These are phyloP conservation scores for Fraxinus paxiana DNA, from an alignment of 305 asterid genomes.

Conservation along the genomic window DNA sequence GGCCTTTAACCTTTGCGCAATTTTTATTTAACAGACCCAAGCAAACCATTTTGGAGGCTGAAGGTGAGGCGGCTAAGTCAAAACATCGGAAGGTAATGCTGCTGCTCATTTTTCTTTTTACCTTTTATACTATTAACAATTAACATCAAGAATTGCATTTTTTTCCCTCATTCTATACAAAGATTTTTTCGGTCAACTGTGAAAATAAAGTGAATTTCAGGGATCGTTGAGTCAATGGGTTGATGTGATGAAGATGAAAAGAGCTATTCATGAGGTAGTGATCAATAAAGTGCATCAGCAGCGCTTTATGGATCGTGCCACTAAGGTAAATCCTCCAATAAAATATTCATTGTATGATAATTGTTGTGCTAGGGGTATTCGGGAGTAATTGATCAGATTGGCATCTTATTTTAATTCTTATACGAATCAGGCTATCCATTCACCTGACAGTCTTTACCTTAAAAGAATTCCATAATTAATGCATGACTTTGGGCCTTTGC, in stretches of 20 bases:
- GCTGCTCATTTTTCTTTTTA: constrained; percentile 16
- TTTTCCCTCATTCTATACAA: background rate
- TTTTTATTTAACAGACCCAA: constrained; percentile 50
- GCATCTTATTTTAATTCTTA: background rate
- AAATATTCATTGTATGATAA: constrained; percentile 15
- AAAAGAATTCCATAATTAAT: background rate
- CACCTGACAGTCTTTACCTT: background rate
- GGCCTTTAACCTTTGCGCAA: constrained; percentile 17
- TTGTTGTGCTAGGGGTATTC: background rate
- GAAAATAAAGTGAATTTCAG: constrained; percentile 38
- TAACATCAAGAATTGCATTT: background rate
- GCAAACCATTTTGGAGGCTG: constrained; percentile 89
- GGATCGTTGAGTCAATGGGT: constrained; percentile 57
- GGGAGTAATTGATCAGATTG: background rate
- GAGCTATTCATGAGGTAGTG: constrained; percentile 87
- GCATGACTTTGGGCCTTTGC: background rate
- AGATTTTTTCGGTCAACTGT: constrained; percentile 10
- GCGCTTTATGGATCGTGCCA: constrained; percentile 37
- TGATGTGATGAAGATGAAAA: constrained; percentile 83
- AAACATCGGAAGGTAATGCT: constrained; percentile 52
- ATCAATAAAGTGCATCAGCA: constrained; percentile 71
- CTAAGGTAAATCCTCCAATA: constrained; percentile 43
- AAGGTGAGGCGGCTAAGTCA: constrained; percentile 80
- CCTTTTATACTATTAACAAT: background rate
- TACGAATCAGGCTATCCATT: background rate